Evolutionary conservation across 805 yeast species (phyloP).

Genomic region (Monosporozyma unispora): DNA sequence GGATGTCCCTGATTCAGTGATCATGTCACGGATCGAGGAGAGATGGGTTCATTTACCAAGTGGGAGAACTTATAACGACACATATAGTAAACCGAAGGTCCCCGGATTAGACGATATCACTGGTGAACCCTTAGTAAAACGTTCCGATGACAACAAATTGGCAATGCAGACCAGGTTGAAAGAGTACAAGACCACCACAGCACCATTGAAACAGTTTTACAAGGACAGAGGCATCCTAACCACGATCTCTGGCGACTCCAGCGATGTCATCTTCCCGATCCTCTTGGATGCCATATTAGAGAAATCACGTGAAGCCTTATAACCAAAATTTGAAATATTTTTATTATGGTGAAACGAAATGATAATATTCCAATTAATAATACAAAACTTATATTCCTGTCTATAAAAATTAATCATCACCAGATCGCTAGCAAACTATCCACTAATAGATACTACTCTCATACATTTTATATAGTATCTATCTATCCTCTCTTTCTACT

Average conservation of each 20-base stretch:
- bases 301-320: not conserved
- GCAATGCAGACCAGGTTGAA: constrained; percentile 62
- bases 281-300: constrained; percentile 23
- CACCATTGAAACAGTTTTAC: constrained; percentile 62
- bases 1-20: constrained; percentile 78
- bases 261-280: constrained; percentile 77
- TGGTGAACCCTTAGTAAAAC: constrained; percentile 72
- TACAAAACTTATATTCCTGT: not conserved
- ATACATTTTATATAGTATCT: not conserved
- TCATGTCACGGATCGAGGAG: constrained; percentile 71
- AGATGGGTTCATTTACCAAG: constrained; percentile 79
- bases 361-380: not conserved
- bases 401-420: too few species aligned
- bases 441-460: not conserved
- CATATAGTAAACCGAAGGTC: constrained; percentile 81
- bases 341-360: not conserved
- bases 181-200: constrained; percentile 47
- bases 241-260: constrained; percentile 64
- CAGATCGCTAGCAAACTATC: not conserved
- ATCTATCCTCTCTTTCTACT: not conserved
- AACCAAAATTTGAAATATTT: not conserved
- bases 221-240: constrained; percentile 38
- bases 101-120: constrained; percentile 81
- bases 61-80: constrained; percentile 78
- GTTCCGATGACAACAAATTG: constrained; percentile 75